Evolutionary conservation across 2,329 filamentous ascomycete species (phyloP).

Genomic region (Colletotrichum spaethianum): DNA sequence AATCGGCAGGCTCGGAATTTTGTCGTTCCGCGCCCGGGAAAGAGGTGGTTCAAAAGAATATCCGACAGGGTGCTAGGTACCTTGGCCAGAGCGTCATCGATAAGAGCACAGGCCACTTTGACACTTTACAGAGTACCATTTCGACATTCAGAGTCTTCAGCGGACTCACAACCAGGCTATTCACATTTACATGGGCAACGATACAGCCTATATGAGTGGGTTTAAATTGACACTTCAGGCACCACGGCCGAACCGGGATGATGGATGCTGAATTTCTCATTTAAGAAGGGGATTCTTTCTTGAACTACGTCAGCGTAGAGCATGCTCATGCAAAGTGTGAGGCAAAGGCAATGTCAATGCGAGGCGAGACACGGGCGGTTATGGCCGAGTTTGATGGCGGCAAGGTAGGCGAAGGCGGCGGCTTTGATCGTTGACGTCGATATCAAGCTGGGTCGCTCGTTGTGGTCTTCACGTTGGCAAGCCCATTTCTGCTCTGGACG

Average conservation of each 20-base stretch:
- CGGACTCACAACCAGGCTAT: neutral
- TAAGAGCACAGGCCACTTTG: neutral
- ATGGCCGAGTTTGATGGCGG: neutral
- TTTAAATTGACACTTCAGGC: neutral
- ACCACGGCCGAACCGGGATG: neutral
- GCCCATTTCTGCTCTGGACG: neutral
- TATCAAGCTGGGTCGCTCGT: neutral
- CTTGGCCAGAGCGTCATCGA: neutral
- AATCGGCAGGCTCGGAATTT: constrained; percentile 1
- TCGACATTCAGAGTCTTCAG: neutral
- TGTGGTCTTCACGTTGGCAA: neutral
- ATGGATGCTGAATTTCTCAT: neutral
- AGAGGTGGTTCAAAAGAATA: no score
- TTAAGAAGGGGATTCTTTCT: neutral
- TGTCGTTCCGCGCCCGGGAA: neutral
- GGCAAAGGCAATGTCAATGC: neutral
- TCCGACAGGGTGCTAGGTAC: no score
- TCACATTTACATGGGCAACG: neutral
- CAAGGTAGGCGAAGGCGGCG: neutral
- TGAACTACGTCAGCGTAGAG: constrained; percentile 3
- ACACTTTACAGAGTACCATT: no score
- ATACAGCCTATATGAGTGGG: neutral
- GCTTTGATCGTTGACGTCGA: neutral
- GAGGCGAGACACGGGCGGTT: neutral
- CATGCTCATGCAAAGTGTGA: neutral